These are phyloP conservation scores for Agaricales sp. DNA, from an alignment of 1,284 basidiomycete species.

Conservation along the genomic window DNA sequence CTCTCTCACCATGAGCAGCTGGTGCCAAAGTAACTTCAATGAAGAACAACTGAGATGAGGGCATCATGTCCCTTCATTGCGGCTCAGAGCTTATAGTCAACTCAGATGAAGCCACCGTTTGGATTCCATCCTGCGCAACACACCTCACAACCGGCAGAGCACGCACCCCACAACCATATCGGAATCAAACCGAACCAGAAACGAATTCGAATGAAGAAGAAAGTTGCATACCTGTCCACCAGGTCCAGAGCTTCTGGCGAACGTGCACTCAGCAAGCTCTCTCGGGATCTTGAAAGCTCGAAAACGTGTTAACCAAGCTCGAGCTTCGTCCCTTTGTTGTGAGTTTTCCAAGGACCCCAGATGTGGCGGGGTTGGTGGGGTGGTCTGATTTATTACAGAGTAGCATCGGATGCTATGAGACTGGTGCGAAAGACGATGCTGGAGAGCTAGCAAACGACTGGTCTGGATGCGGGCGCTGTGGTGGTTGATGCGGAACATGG, in stretches of 20 bases:
- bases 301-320: slow-evolving; percentile 42
- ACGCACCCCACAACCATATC: no score
- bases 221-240: slow-evolving; percentile 54
- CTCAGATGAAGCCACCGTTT: no score
- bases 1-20: no score
- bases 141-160: no score
- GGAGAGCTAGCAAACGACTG: not conserved
- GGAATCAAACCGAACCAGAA: not conserved
- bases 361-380: slow-evolving; percentile 25
- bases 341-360: slow-evolving; percentile 23
- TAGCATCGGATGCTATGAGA: not conserved
- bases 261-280: slow-evolving; percentile 44
- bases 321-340: slow-evolving; percentile 32
- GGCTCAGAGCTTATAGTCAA: no score
- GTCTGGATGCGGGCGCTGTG: not conserved
- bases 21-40: no score
- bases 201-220: slow-evolving; percentile 6
- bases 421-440: not conserved
- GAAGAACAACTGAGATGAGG: no score
- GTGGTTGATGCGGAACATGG: not conserved
- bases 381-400: slow-evolving; percentile 5
- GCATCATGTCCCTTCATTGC: no score
- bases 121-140: no score
- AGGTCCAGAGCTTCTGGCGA: slow-evolving; percentile 68
- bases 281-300: slow-evolving; percentile 31